Percentiles rank a stretch among this genome's conserved stretches.
These are phyloP conservation scores for Leishmania braziliensis DNA, from an alignment of 208 protist genomes.

Conservation along the genomic window DNA sequence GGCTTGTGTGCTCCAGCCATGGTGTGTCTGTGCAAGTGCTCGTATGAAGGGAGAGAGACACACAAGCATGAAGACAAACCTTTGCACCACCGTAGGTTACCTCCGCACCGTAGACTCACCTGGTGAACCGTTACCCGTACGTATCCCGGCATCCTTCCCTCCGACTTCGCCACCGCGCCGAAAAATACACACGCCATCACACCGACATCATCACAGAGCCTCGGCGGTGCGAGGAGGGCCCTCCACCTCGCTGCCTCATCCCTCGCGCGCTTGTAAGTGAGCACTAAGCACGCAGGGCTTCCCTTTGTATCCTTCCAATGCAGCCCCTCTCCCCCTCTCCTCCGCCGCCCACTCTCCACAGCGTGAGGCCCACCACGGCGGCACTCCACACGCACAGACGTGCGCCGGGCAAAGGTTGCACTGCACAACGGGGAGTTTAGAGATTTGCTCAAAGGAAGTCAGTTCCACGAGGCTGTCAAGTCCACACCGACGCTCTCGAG, in stretches of 20 bases:
- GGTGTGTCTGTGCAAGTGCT: neutral
- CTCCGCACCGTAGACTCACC: neutral
- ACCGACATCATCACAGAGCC: neutral
- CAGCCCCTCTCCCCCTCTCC: neutral
- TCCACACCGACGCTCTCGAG: neutral
- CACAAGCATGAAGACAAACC: neutral
- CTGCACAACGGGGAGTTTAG: neutral
- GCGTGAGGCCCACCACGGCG: neutral
- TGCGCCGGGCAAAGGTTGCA: neutral
- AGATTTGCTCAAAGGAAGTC: neutral
- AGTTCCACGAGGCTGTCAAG: neutral
- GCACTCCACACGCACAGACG: neutral
- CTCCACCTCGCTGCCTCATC: neutral
- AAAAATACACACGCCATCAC: neutral
- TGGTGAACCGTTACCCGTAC: neutral
- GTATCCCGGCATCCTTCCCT: neutral
- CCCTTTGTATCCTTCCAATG: neutral
- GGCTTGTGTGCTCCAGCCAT: neutral
- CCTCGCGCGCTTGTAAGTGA: neutral
- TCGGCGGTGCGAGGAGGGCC: neutral
- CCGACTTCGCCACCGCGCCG: neutral
- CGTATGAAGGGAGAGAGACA: neutral
- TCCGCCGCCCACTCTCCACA: neutral
- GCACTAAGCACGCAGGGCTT: neutral
- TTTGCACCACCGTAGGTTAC: neutral